phyloP scores from a whole-genome alignment of 305 asterid genomes.

The Fraxinus dipetala region DNA sequence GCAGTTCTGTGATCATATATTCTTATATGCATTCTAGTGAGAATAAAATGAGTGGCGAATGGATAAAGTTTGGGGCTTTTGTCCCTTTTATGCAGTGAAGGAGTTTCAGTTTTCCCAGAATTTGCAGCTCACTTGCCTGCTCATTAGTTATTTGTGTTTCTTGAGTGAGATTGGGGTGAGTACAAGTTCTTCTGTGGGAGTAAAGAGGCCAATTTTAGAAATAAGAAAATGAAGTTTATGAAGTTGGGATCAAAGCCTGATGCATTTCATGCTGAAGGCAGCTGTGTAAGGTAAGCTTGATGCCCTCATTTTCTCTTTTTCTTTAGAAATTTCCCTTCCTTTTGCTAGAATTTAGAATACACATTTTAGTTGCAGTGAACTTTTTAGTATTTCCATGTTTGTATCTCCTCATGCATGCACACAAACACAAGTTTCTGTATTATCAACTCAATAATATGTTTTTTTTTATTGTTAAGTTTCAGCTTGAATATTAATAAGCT shows the following conservation, averaged over 20 bases:
- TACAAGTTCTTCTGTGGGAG: background rate
- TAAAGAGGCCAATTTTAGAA: slow-evolving; percentile 20
- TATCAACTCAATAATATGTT: background rate
- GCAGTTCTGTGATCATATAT: background rate
- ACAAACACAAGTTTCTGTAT: background rate
- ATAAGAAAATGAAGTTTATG: slow-evolving; percentile 73
- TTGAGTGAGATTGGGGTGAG: background rate
- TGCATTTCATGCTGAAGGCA: slow-evolving; percentile 76
- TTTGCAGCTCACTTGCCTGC: slow-evolving; percentile 24
- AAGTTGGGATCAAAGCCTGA: slow-evolving; percentile 93
- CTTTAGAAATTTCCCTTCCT: background rate
- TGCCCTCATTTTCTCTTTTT: slow-evolving; percentile 8
- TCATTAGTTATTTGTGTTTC: slow-evolving; percentile 26
- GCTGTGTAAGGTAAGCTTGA: slow-evolving; percentile 48
- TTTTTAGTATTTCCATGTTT: background rate
- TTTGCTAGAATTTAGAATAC: background rate
- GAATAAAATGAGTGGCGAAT: slow-evolving; percentile 25
- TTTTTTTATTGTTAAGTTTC: background rate
- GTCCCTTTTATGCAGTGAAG: slow-evolving; percentile 32
- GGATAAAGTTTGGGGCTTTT: slow-evolving; percentile 36
- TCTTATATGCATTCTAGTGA: background rate
- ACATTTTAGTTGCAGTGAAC: background rate
- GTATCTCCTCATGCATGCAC: background rate
- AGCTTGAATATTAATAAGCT: background rate
- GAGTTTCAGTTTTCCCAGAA: slow-evolving; percentile 26